phyloP scores from a whole-genome alignment of 1,284 basidiomycete species.

The Xerocomus minutiporus region DNA sequence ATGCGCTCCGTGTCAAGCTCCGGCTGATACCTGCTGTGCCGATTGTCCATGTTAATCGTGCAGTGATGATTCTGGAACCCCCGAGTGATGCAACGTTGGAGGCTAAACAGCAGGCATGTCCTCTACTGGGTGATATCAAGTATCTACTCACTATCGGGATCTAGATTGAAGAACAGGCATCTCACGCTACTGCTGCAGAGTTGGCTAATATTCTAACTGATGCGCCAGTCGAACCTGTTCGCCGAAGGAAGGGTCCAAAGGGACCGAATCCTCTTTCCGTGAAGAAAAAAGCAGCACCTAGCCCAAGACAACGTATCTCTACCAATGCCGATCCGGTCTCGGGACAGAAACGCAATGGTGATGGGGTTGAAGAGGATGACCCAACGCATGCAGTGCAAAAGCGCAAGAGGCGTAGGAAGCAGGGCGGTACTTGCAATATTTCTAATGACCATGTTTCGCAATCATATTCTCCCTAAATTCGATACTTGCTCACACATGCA shows the following conservation, averaged over 20 bases:
- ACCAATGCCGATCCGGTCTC: not conserved
- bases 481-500: not conserved
- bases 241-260: conserved; percentile 72
- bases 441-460: not conserved
- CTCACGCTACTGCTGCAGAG: conserved; percentile 47
- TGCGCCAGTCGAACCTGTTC: conserved; percentile 38
- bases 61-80: conserved; percentile 87
- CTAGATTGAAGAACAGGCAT: conserved; percentile 54
- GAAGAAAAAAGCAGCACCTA: conserved; percentile 69
- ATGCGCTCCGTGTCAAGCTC: conserved; percentile 60
- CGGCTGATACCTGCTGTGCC: conserved; percentile 77
- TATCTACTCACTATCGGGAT: conserved; percentile 1
- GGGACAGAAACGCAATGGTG: conserved; percentile 24
- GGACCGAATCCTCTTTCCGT: conserved; percentile 91
- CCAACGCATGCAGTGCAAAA: conserved; percentile 15
- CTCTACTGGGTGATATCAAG: not conserved
- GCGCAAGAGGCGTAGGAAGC: conserved; percentile 36
- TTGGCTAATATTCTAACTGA: conserved; percentile 37
- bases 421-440: not conserved
- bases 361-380: conserved; percentile 10
- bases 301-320: conserved; percentile 1
- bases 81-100: conserved; percentile 72
- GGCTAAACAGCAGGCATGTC: conserved; percentile 60
- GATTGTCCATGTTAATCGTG: conserved; percentile 83
- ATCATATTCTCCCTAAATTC: not conserved